Conservation (phyloP, 331 rosid genomes). For the Malus hybrid region DNA sequence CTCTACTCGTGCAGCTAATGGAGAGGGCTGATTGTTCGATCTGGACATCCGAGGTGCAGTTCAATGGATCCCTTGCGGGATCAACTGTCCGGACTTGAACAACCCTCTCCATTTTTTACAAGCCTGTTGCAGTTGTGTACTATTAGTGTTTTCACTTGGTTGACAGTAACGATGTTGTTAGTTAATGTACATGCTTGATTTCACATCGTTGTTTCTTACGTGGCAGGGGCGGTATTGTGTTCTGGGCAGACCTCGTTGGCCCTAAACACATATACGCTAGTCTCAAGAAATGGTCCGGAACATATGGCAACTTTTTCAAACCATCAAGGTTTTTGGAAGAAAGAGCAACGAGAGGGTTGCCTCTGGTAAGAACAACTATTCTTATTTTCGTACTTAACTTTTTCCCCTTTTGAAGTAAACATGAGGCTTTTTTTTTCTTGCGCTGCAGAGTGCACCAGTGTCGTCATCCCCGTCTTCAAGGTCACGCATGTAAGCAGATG, state of each 20-base stretch:
- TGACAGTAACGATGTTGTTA: not conserved
- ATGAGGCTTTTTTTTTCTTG: not conserved
- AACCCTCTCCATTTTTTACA: too few species aligned
- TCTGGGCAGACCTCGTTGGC: conserved; percentile 87
- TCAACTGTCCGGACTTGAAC: too few species aligned
- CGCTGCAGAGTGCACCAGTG: conserved; percentile 59
- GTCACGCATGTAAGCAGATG: conserved; percentile 43
- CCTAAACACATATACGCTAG: conserved; percentile 62
- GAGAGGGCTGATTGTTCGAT: too few species aligned
- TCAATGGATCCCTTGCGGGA: too few species aligned
- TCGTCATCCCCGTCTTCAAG: conserved; percentile 32
- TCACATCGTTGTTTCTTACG: not conserved
- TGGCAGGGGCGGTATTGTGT: conserved; percentile 88
- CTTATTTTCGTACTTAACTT: not conserved
- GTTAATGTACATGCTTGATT: too few species aligned
- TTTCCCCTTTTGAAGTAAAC: too few species aligned
- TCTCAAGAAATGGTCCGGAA: conserved; percentile 72
- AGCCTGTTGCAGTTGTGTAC: too few species aligned
- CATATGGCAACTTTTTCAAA: conserved; percentile 68
- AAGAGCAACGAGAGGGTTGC: conserved; percentile 68
- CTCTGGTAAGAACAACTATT: conserved; percentile 46
- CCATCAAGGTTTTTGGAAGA: conserved; percentile 89
- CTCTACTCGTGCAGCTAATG: not conserved
- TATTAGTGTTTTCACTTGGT: not conserved
- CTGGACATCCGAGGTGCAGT: too few species aligned